Percentiles rank a stretch among this genome's conserved stretches.
phyloP scores from a whole-genome alignment of 257 asterid genomes.

The Pogostemon cablin region DNA sequence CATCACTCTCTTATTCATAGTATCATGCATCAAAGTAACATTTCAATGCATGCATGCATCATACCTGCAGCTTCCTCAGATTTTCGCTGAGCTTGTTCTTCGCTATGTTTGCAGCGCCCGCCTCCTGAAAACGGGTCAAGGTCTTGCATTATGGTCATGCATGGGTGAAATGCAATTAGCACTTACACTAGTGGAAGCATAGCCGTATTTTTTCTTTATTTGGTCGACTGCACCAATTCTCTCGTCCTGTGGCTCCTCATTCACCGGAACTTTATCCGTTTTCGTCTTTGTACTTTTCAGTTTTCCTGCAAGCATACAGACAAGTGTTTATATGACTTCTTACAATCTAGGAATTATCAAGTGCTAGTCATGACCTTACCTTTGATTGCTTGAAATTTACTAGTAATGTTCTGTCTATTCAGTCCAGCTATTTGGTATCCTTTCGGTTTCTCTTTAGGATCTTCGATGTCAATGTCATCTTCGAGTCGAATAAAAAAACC shows the following conservation, averaged over 20 bases:
- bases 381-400: constrained; percentile 73
- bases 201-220: constrained; percentile 92
- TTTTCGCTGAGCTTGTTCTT: constrained; percentile 76
- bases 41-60: neutral
- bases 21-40: neutral
- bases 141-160: too few relatives aligned
- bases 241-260: constrained; percentile 58
- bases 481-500: constrained; percentile 1
- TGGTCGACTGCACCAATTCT: constrained; percentile 68
- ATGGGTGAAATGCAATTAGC: too few relatives aligned
- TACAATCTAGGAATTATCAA: too few relatives aligned
- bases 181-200: constrained; percentile 66
- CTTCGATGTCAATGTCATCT: constrained; percentile 92
- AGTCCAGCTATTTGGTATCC: constrained; percentile 70
- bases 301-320: constrained; percentile 52
- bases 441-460: constrained; percentile 68
- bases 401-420: constrained; percentile 67
- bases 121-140: constrained; percentile 52
- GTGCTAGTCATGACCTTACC: constrained; percentile 40
- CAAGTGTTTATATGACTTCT: too few relatives aligned
- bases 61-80: constrained; percentile 86
- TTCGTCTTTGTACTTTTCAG: constrained; percentile 58
- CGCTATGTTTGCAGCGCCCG: constrained; percentile 63
- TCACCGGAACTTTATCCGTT: constrained; percentile 53
- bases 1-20: neutral